Evolutionary conservation across 805 yeast genomes (phyloP), one percentile per base, ranked within the genome.

Genomic region (Zygosaccharomyces pseudorouxii): DNA sequence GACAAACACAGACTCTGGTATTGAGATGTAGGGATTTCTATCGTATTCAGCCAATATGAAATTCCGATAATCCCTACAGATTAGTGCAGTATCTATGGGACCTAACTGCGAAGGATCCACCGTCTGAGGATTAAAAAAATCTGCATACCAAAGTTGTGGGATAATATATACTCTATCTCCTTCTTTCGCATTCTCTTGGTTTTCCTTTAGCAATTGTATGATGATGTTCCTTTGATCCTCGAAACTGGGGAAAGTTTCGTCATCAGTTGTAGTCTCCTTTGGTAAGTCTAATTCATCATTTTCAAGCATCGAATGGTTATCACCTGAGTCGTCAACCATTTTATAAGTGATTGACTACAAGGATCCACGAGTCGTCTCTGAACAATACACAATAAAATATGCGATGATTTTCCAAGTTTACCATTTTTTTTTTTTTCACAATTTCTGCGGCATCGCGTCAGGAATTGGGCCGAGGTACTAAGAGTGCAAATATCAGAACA

Each of bases 121-220:
- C 10, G 56, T 47, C 27, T 67, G 59, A 5, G 62, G 53, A 36
- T 68, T 63, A 23, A 77, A 58, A 48, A 80, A 76, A 4, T 51
- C 54, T 35, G 68, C 62, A 19, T 73, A 64, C 74, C 79, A 81
- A 0, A 55, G 62, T 11, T 67, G 62, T 1, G 85, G 78, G 9
- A 81, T 70, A 22, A 78, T 68, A 55, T 67, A 78, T 57, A 76
- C 74, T 28, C 52, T 62, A 42, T 74, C 78, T 5, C 84, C 85
- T 50, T 78, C 80, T 25, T 65, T 55, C 3, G 58, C 59, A 7
- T 45, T 40, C 14, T 25, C 38, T 14, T 50, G 46, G 35, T 53
- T 43, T 7, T 50, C 45, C 10, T 52, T 41, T 27, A 59, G 44
- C 9, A 63, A 40, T 11, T 48, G 33, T 3, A 40, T 30, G 12